Conservation (phyloP, 208 protist species). For the Crithidia brevicula region DNA sequence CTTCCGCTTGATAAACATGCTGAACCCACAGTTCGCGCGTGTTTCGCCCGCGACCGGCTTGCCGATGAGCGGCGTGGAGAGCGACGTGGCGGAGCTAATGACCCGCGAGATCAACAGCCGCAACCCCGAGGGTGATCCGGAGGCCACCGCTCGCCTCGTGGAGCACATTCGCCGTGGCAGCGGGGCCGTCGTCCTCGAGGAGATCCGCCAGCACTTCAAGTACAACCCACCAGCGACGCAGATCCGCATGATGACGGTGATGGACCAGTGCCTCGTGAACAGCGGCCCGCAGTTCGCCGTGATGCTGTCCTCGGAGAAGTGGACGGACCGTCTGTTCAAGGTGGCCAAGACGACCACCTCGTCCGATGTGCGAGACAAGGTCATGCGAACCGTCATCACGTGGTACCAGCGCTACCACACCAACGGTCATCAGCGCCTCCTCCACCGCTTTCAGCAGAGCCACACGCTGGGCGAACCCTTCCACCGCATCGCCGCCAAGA, state of each 20-base stretch:
- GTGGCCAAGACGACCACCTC: conserved; percentile 67
- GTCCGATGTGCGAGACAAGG: conserved; percentile 62
- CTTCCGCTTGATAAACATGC: conserved; percentile 8
- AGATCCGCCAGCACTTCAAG: conserved; percentile 80
- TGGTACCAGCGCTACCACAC: conserved; percentile 87
- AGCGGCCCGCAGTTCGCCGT: conserved; percentile 76
- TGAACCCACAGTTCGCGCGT: not conserved
- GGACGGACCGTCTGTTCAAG: conserved; percentile 88
- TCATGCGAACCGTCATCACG: conserved; percentile 70
- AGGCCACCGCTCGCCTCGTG: conserved; percentile 57
- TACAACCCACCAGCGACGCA: conserved; percentile 63
- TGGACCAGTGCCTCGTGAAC: conserved; percentile 80
- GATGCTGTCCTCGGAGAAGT: conserved; percentile 85
- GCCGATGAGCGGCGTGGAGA: conserved; percentile 5
- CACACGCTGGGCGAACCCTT: conserved; percentile 70
- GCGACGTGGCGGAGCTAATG: conserved; percentile 35
- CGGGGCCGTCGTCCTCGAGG: conserved; percentile 66
- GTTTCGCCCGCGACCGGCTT: conserved; percentile 10
- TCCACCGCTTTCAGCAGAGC: conserved; percentile 79
- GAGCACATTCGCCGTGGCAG: conserved; percentile 75
- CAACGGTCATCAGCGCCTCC: conserved; percentile 68
- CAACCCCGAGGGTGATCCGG: conserved; percentile 54
- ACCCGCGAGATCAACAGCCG: conserved; percentile 34
- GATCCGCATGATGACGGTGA: conserved; percentile 66
- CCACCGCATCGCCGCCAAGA: conserved; percentile 43